Base-by-base conservation (phyloP, 2,329 filamentous ascomycete species). In the Fusarium cicatricum region DNA sequence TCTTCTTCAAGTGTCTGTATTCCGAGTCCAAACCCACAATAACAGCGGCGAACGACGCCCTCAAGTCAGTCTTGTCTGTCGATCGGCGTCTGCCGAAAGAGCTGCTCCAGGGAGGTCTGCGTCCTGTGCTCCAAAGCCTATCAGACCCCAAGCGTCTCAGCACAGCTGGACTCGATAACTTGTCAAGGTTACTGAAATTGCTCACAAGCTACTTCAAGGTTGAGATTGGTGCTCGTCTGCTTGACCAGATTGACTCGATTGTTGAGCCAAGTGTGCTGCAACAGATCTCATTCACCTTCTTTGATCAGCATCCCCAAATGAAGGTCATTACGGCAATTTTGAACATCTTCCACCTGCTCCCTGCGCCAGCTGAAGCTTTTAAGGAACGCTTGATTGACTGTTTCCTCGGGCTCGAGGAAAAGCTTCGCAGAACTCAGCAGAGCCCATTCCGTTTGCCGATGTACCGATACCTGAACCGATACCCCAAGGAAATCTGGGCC, bases 131-230 rank as follows among this genome's bases (percentile, higher is more conserved):
- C 31, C 93, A 96, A 71, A 99, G 96, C 71, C 83, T 99, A 3
- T 94, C 97, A 64, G 95, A 99, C 70, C 90, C 94, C 0, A 92
- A 96, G 72, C 89, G 94, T 52, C 80, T 99, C 16, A 96, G 88
- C 16, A 90, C 94, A 0, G 90, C 93, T 67, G 93, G 93, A 3
- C 80, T 99, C 5, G 93, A 98, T 71, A 96, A 96, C 21, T 80
- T 99, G 28, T 93, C 93, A 15, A 87, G 94, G 33, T 82, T 99
- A 2, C 77, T 99, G 56, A 94, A 95, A 61, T 82, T 99, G 2
- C 80, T 99, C 15, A 99, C 94, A 0, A 98, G 95, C 55, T 99
- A 99, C 74, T 99, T 99, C 77, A 99, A 99, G 76, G 93, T 98
- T 1, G 95, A 99, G 72, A 99, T 99, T 48, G 96, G 95, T 7